Conservation (phyloP, 2,329 filamentous ascomycete species). For the Neopestalotiopsis rosae region DNA sequence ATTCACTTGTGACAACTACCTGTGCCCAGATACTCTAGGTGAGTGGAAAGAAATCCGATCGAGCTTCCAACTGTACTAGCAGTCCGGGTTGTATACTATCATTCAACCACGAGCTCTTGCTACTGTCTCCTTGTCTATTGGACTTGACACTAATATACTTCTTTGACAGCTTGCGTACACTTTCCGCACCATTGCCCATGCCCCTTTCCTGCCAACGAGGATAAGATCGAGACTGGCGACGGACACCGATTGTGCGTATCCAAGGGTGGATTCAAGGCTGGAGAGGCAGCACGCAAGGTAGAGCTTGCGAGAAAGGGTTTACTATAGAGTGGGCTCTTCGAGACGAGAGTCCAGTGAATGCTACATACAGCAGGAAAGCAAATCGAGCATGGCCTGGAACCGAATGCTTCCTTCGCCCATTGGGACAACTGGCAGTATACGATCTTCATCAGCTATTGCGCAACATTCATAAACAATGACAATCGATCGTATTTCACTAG, state of each 20-base stretch:
- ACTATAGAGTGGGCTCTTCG: constrained; percentile 50
- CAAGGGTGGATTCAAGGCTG: constrained; percentile 75
- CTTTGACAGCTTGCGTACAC: constrained; percentile 77
- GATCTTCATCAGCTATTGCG: neutral
- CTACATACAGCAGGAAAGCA: neutral
- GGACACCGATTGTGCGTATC: constrained; percentile 76
- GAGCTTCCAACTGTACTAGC: neutral
- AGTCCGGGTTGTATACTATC: neutral
- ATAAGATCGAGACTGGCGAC: constrained; percentile 77
- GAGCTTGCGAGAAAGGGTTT: constrained; percentile 81
- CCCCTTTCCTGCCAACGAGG: constrained; percentile 75
- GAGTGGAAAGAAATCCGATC: constrained; percentile 14
- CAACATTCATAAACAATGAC: neutral
- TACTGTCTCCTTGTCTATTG: neutral
- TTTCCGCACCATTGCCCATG: constrained; percentile 98
- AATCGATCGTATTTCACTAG: neutral
- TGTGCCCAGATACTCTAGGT: constrained; percentile 88
- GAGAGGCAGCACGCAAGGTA: constrained; percentile 76
- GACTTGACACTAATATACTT: neutral
- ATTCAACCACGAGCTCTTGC: neutral
- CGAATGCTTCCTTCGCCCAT: no score
- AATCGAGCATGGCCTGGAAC: neutral
- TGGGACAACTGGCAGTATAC: no score
- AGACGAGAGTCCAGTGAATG: neutral
- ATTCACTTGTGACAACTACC: constrained; percentile 91